Evolutionary conservation across 2,329 filamentous ascomycete species (phyloP).

Genomic region (Talaromyces amestolkiae): DNA sequence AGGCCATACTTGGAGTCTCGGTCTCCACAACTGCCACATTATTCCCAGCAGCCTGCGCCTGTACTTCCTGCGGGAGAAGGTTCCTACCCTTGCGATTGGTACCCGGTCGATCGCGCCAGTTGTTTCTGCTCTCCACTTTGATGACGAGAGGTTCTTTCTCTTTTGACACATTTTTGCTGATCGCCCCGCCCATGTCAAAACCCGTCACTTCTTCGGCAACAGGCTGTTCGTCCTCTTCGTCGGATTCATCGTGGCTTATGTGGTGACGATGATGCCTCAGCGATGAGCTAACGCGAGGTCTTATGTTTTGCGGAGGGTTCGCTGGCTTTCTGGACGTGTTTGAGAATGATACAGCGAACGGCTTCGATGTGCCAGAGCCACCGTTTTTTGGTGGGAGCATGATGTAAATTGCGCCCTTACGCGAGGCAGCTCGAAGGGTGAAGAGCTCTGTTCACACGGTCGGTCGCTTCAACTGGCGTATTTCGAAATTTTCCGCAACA

Average conservation of each 20-base stretch:
- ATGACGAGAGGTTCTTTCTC: slow-evolving; percentile 67
- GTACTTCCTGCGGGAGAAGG: slow-evolving; percentile 57
- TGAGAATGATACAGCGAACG: slow-evolving; percentile 43
- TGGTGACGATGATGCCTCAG: slow-evolving; percentile 31
- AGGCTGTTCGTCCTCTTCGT: slow-evolving; percentile 41
- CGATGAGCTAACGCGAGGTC: slow-evolving; percentile 21
- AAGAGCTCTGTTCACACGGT: background rate
- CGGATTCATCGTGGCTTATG: slow-evolving; percentile 56
- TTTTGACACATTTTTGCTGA: slow-evolving; percentile 42
- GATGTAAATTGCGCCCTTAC: background rate
- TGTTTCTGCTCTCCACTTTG: slow-evolving; percentile 79
- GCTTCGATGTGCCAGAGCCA: slow-evolving; percentile 27
- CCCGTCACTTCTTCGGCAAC: slow-evolving; percentile 51
- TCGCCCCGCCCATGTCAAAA: slow-evolving; percentile 50
- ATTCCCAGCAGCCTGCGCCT: slow-evolving; percentile 47
- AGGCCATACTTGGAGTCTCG: slow-evolving; percentile 52
- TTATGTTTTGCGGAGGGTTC: slow-evolving; percentile 22
- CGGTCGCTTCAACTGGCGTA: background rate
- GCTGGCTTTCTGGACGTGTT: slow-evolving; percentile 28
- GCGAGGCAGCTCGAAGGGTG: too few relatives aligned
- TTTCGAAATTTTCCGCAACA: background rate
- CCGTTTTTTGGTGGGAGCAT: slow-evolving; percentile 11
- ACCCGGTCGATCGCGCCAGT: slow-evolving; percentile 55
- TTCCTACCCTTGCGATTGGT: slow-evolving; percentile 57
- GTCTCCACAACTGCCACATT: slow-evolving; percentile 43